Evolutionary conservation across 768 basidiomycete genomes (phyloP), one percentile per base, ranked within the genome.

Genomic region (Imleria badia): DNA sequence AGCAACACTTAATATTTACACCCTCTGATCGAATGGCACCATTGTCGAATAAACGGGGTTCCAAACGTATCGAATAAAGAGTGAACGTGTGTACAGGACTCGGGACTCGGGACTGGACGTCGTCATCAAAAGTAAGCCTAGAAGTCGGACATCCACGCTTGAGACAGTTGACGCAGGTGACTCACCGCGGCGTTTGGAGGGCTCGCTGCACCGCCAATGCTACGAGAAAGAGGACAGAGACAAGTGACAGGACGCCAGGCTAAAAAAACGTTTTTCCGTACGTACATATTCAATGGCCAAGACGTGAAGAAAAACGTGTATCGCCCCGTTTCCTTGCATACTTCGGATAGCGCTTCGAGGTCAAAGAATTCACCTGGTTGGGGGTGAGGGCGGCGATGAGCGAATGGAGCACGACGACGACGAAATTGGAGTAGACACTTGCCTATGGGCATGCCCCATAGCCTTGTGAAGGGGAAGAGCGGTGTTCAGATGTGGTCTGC

Each of bases 391-490:
- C n/a, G n/a, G n/a, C n/a, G 35, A 47, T 43, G 36, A 49, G 39
- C 30, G 12, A 20, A 23, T 4, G 29, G 8, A 13, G 23, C 15
- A 43, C 13, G n/a, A 35, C 3, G 34, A 5, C 23, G 23, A 5
- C 35, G 5, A n/a, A 3, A 17, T 11, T 26, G 3, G 33, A 7
- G 4, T 3, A 3, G 41, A 41, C 46, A 42, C 74, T 42, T 54
- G 81, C 85, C 86, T 48, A 88, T 82, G 26, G 86, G 86, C 84
- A 88, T 86, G 5, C 86, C 86, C 81, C 84, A 87, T 14, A 86
- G 69, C 7, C 85, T 59, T 42, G 42, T 41, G n/a, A 34, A 11
- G 26, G 12, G n/a, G 30, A 20, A 14, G 30, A 12, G 6, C 13
- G 14, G n/a, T 1, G 38, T 15, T 56, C 22, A 44, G 6, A 15